phyloP scores from a whole-genome alignment of 2,329 filamentous ascomycete genomes.

The Trichoderma asperellum region DNA sequence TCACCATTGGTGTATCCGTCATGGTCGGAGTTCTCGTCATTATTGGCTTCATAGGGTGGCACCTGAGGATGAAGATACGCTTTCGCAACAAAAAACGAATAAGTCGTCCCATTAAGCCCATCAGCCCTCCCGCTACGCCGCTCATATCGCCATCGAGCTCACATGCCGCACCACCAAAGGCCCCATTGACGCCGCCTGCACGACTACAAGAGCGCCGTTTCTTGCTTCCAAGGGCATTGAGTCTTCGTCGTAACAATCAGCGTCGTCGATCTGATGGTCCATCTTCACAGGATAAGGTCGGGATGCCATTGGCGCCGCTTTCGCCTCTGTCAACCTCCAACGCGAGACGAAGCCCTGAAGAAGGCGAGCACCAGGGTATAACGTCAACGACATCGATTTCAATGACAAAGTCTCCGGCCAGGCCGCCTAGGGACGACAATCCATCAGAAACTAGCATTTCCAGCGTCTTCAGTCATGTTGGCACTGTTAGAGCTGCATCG shows the following conservation, averaged over 20 bases:
- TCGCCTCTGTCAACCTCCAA: neutral
- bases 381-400: conserved; percentile 13
- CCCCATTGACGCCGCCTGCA: conserved; percentile 50
- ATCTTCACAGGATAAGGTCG: neutral
- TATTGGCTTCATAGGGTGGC: conserved; percentile 43
- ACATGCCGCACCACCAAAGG: conserved; percentile 30
- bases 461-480: conserved; percentile 12
- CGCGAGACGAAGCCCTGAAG: neutral
- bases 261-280: neutral
- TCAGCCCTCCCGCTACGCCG: conserved; percentile 42
- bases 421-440: neutral
- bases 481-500: neutral
- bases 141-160: conserved; percentile 47
- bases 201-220: conserved; percentile 53
- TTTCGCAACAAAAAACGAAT: conserved; percentile 8
- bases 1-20: conserved; percentile 51
- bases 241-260: conserved; percentile 8
- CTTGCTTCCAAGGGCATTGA: conserved; percentile 39
- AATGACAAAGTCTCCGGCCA: neutral
- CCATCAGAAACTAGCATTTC: conserved; percentile 4
- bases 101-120: conserved; percentile 32
- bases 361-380: neutral
- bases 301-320: conserved; percentile 6
- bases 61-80: conserved; percentile 40
- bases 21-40: conserved; percentile 46